Base-by-base conservation (phyloP, 2,329 filamentous ascomycete species). In the Penicillium sp. region DNA sequence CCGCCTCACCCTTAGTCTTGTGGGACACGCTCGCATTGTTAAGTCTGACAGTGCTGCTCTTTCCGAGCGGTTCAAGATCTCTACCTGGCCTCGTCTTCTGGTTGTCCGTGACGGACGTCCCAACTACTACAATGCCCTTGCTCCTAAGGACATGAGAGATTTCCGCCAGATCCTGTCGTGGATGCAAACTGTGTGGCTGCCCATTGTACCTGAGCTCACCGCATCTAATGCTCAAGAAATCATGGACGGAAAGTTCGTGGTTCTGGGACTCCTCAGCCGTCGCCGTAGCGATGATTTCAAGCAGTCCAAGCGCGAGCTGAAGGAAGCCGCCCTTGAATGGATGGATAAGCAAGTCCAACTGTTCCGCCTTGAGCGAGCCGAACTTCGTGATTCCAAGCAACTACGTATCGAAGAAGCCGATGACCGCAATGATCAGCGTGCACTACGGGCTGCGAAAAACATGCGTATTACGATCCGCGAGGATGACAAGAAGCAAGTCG, bases 121-220 rank as follows among this genome's bases (percentile, higher is more conserved):
- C 39, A 93, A 87, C 1, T 97, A 97, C 75, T 99, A 95, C 74
- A 89, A 87, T 29, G 90, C 89, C 8, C 82, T 97, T 39, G 89
- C 91, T 0, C 94, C 94, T 0, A 85, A 88, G 67, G 92, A 96
- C 66, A 97, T 97, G 90, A 88, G 94, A 57, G 90, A 99, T 69
- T 88, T 89, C 59, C 84, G 87, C 52, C 84, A 87, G 64, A 84
- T 99, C 11, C 80, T 96, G 19, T 83, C 83, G 55, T 99, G 94
- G 94, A 97, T 99, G 92, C 89, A 90, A 72, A 90, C 88, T 2
- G 92, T 96, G 16, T 99, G 95, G 94, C 82, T 97, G 19, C 94
- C 94, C 0, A 91, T 99, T 55, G 91, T 99, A 11, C 93, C 94
- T 0, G 94, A 99, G 73, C 81, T 99, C 53, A 96, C 91, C 0